Evolutionary conservation across 1,139 yeast genomes (phyloP), one percentile per base, ranked within the genome.

Genomic region (Hemisphaericaspora lyxosophila): DNA sequence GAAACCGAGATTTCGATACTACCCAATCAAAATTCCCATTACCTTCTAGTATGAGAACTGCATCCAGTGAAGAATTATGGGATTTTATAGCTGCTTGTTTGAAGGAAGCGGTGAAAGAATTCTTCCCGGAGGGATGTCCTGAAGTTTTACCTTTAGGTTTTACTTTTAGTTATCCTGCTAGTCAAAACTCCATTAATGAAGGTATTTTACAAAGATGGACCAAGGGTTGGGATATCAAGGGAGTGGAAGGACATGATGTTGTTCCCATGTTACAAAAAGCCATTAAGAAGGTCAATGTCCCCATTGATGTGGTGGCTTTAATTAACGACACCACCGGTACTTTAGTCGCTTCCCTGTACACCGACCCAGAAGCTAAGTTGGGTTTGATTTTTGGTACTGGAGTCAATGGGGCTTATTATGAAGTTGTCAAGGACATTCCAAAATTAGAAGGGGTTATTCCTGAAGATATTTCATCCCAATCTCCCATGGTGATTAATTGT

Each of bases 261-360:
- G 96, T 85, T 37, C 95, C 96, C 46, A 73, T 90, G 85, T 77
- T 92, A 54, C 95, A 85, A 66, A 69, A 67, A 7, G 87, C 95
- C 33, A 73, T 92, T 49, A 68, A 77, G 48, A 75, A 75, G 53
- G 64, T 72, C 47, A 62, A 75, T 17, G 80, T 88, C 38, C 96
- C 97, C 48, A 85, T 90, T 54, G 73, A 80, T 36, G 94, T 90
- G 40, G 90, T 87, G 44, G 96, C 98, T 28, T 73, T 92, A 59
- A 90, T 92, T 63, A 92, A 92, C 66, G 98, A 92, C 64, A 92
- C 98, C 49, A 87, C 96, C 35, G 98, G 98, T 60, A 92, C 98
- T 34, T 75, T 92, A 57, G 96, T 92, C 45, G 97, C 98, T 29
- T 89, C 97, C 36, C 81, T 85, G 73, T 92, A 92, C 69, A 78